These are phyloP conservation scores for Pichia occidentalis DNA, from an alignment of 805 yeast species.

Conservation along the genomic window DNA sequence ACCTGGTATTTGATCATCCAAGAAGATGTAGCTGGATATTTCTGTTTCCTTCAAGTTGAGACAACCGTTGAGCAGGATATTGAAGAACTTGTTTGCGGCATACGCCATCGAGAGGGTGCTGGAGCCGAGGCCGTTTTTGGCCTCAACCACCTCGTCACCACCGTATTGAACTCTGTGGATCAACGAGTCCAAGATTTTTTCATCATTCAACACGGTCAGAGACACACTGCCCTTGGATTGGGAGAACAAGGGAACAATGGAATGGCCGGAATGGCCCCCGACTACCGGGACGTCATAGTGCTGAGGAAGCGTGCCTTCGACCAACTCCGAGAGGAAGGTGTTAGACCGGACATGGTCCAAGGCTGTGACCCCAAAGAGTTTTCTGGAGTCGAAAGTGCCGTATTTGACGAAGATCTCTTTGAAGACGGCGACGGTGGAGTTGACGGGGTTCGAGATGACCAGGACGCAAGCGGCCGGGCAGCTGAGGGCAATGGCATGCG, in stretches of 20 bases:
- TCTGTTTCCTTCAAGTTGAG: constrained; percentile 47
- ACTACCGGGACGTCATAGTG: constrained; percentile 63
- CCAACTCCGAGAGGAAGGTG: constrained; percentile 56
- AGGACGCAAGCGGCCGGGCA: constrained; percentile 73
- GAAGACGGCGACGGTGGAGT: constrained; percentile 87
- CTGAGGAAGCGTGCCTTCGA: constrained; percentile 39
- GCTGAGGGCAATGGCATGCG: constrained; percentile 63
- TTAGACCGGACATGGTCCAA: constrained; percentile 85
- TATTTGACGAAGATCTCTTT: constrained; percentile 67
- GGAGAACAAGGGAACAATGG: constrained; percentile 82
- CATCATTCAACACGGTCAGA: constrained; percentile 29
- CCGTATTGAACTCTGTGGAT: constrained; percentile 89
- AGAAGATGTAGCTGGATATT: constrained; percentile 55
- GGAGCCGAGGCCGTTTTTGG: constrained; percentile 91
- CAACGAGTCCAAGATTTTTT: constrained; percentile 42
- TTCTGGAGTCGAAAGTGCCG: constrained; percentile 63
- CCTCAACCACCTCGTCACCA: constrained; percentile 93
- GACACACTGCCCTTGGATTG: constrained; percentile 27
- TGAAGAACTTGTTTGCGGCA: constrained; percentile 74
- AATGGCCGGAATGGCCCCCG: constrained; percentile 95
- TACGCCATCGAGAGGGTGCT: constrained; percentile 92
- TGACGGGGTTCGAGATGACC: constrained; percentile 89
- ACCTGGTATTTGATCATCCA: constrained; percentile 44
- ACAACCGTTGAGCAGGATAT: constrained; percentile 36
- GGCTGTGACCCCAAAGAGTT: constrained; percentile 83